Conservation (phyloP, 108 stramenopile genomes). For the Schizochytrium sp. region DNA sequence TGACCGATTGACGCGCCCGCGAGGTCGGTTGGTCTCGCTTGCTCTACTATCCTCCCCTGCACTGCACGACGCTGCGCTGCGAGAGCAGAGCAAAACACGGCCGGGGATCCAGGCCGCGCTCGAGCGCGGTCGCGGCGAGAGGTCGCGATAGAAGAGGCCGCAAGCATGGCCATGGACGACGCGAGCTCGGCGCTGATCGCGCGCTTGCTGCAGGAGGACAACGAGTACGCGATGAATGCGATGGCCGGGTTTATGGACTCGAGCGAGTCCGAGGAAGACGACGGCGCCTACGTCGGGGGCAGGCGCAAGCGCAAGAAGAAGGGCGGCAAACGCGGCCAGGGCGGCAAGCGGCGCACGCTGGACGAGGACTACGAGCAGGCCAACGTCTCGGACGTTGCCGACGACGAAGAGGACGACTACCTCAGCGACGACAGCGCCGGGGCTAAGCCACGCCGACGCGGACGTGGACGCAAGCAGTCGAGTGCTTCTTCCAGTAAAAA, state of each 20-base stretch:
- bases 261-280: conserved; percentile 2
- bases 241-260: background rate
- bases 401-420: background rate
- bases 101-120: no score
- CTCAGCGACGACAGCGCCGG: background rate
- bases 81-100: no score
- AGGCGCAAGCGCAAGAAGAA: background rate
- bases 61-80: no score
- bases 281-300: background rate
- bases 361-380: background rate
- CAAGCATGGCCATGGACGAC: background rate
- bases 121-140: no score
- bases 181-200: conserved; percentile 15
- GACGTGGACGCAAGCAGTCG: background rate
- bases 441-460: background rate
- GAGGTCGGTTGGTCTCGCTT: no score
- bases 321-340: background rate
- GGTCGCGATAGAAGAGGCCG: background rate
- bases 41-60: no score
- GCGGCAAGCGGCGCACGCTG: background rate
- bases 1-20: no score
- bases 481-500: background rate
- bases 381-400: background rate
- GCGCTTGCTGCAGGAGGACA: background rate
- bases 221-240: conserved; percentile 1